Percentiles rank a stretch among this genome's conserved stretches.
phyloP scores from a whole-genome alignment of 371 early-diverging fungal genomes.

The Lichtheimia ramosa region DNA sequence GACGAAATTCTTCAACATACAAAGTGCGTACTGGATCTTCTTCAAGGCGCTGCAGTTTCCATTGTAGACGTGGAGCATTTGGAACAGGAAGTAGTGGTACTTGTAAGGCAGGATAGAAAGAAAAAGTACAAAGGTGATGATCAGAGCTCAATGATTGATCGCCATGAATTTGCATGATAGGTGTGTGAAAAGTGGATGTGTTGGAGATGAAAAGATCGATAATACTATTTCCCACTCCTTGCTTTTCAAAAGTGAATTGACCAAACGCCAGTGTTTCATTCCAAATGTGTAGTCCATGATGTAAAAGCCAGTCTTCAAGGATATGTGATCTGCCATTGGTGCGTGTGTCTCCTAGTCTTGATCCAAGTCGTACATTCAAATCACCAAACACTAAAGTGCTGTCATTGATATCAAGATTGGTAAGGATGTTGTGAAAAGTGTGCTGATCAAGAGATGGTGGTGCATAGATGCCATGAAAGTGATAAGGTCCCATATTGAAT shows the following conservation, averaged over 20 bases:
- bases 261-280: neutral
- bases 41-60: neutral
- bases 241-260: slow-evolving; percentile 2
- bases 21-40: neutral
- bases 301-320: neutral
- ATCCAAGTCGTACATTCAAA: neutral
- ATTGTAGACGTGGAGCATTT: slow-evolving; percentile 1
- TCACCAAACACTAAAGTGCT: slow-evolving; percentile 5
- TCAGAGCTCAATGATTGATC: neutral
- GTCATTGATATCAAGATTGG: neutral
- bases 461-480: slow-evolving; percentile 2
- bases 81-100: neutral
- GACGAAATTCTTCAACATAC: neutral
- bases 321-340: neutral
- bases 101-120: neutral
- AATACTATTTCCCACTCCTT: neutral
- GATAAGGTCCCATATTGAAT: neutral
- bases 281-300: slow-evolving; percentile 3
- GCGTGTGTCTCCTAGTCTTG: neutral
- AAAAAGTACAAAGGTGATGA: slow-evolving; percentile 1
- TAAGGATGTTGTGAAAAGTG: neutral
- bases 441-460: neutral
- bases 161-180: neutral
- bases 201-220: slow-evolving; percentile 7
- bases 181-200: neutral